Conservation (phyloP, 768 basidiomycete genomes). For the Phanerochaete sordida region DNA sequence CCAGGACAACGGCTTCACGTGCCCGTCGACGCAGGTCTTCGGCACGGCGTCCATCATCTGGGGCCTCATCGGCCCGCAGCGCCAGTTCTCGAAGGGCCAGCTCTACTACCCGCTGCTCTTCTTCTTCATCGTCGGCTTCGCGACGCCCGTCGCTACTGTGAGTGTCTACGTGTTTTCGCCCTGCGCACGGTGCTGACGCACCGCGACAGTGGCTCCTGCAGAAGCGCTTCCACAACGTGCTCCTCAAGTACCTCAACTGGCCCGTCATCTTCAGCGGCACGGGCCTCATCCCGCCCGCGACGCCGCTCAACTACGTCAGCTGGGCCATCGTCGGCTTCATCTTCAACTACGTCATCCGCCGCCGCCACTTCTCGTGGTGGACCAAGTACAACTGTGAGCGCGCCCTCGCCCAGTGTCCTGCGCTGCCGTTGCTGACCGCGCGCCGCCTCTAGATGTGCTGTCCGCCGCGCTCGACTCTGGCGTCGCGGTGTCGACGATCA, state of each 20-base stretch:
- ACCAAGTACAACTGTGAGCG: constrained; percentile 73
- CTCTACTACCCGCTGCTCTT: constrained; percentile 58
- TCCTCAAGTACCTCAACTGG: constrained; percentile 51
- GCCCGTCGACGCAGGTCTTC: constrained; percentile 68
- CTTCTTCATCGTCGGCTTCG: constrained; percentile 77
- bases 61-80: constrained; percentile 75
- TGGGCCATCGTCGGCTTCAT: constrained; percentile 76
- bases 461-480: constrained; percentile 78
- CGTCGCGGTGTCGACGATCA: constrained; percentile 58
- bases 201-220: constrained; percentile 26
- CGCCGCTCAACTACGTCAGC: constrained; percentile 80
- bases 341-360: constrained; percentile 71
- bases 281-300: constrained; percentile 76
- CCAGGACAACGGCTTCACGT: constrained; percentile 65
- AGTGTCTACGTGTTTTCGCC: not conserved
- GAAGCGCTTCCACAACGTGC: constrained; percentile 62
- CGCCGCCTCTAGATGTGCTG: constrained; percentile 49
- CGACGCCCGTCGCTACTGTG: constrained; percentile 48
- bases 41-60: constrained; percentile 72
- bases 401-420: not conserved
- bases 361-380: constrained; percentile 72
- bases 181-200: constrained; percentile 32
- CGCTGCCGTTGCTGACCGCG: not conserved
- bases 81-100: constrained; percentile 66
- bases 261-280: constrained; percentile 67